Percentiles rank a stretch among this genome's conserved stretches.
These are phyloP conservation scores for Bipolaris bicolor DNA, from an alignment of 2,329 filamentous ascomycete genomes.

Conservation along the genomic window DNA sequence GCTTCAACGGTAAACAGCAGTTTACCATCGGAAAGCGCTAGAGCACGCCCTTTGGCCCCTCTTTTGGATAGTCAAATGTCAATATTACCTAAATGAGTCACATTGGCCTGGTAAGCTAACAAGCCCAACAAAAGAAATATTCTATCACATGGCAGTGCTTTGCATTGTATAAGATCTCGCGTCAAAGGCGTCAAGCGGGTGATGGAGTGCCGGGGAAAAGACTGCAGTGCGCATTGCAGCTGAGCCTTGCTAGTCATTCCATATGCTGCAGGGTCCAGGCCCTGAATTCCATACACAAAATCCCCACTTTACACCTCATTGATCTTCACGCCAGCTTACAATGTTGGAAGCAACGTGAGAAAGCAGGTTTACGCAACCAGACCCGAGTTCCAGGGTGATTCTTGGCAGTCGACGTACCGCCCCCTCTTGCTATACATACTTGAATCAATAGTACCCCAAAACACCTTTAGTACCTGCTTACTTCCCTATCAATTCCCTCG, in stretches of 20 bases:
- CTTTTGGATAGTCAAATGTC: not conserved
- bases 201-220: not conserved
- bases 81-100: not conserved
- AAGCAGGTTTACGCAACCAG: too few species aligned
- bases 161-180: not conserved
- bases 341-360: too few species aligned
- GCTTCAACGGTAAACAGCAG: not conserved
- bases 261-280: not conserved
- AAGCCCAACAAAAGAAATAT: not conserved
- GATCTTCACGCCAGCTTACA: too few species aligned
- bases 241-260: not conserved
- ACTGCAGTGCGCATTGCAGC: not conserved
- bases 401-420: too few species aligned
- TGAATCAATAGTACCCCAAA: too few species aligned
- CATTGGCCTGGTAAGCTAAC: not conserved
- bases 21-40: conserved; percentile 3
- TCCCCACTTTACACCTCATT: too few species aligned
- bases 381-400: too few species aligned
- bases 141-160: not conserved
- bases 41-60: conserved; percentile 1
- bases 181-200: not conserved
- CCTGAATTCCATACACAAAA: not conserved
- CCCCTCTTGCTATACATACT: too few species aligned
- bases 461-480: too few species aligned
- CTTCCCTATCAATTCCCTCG: too few species aligned